A percentile compares a stretch with the other conserved stretches of the same genome.
Evolutionary conservation across 192 early-diverging fungal species (phyloP).

Genomic region (Backusella liffmaniae): DNA sequence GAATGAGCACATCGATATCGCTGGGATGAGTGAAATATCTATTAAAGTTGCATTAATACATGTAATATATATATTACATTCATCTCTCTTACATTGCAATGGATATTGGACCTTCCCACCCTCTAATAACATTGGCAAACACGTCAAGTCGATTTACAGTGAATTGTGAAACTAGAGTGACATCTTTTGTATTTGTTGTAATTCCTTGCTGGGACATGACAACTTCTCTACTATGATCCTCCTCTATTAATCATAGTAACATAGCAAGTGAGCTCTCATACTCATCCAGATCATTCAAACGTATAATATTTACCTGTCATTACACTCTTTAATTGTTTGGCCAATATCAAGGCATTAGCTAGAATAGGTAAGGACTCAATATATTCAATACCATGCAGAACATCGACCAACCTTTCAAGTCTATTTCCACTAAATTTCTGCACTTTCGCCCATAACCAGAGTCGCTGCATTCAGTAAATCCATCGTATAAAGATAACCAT

Average conservation of each 20-base stretch:
- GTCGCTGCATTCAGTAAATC: background rate
- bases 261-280: background rate
- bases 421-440: conserved; percentile 14
- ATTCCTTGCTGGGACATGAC: background rate
- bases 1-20: conserved; percentile 39
- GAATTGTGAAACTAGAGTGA: conserved; percentile 50
- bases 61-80: no score
- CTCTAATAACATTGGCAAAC: conserved; percentile 40
- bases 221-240: background rate
- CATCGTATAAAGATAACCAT: conserved; percentile 8
- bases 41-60: background rate
- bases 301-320: background rate
- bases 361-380: background rate
- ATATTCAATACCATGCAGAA: background rate
- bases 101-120: conserved; percentile 48
- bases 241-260: background rate
- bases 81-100: conserved; percentile 38
- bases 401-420: background rate
- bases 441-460: conserved; percentile 3
- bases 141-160: conserved; percentile 49
- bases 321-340: background rate
- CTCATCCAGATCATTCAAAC: background rate
- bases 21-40: conserved; percentile 44
- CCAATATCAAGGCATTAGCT: conserved; percentile 9
- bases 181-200: conserved; percentile 13